Percentiles rank a stretch among this genome's conserved stretches.
Evolutionary conservation across 2,329 filamentous ascomycete genomes (phyloP).

Genomic region (Pseudohalonectria lignicola): DNA sequence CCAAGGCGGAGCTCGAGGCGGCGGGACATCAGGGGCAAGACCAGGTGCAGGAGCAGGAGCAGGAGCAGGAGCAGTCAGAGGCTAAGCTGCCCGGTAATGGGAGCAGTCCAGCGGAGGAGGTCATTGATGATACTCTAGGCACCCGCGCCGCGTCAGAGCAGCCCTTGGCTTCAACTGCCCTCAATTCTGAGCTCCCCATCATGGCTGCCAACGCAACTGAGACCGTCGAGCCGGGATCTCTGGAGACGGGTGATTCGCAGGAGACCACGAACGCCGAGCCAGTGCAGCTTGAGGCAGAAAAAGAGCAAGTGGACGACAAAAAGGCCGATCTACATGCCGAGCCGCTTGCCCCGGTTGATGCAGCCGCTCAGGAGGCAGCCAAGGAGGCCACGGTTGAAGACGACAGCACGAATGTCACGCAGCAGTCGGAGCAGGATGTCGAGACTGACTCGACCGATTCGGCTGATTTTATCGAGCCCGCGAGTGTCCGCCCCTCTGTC

Average conservation of each 20-base stretch:
- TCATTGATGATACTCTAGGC: too few relatives aligned
- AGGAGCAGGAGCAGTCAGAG: too few relatives aligned
- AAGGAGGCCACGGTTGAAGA: neutral
- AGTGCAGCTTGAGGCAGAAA: conserved; percentile 9
- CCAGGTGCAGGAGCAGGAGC: neutral
- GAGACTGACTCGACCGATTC: conserved; percentile 8
- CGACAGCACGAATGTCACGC: neutral
- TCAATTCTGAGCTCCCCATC: conserved; percentile 1
- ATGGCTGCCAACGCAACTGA: neutral
- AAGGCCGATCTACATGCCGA: conserved; percentile 7
- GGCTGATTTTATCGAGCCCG: too few relatives aligned
- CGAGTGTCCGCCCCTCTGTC: too few relatives aligned
- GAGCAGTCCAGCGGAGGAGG: conserved; percentile 4
- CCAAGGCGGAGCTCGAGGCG: neutral
- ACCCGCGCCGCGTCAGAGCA: too few relatives aligned
- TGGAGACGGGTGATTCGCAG: neutral
- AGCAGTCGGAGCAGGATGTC: conserved; percentile 9
- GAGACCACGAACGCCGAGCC: conserved; percentile 9
- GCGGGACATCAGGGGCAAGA: neutral
- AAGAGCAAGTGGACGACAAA: conserved; percentile 8
- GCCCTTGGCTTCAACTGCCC: too few relatives aligned
- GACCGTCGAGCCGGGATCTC: too few relatives aligned
- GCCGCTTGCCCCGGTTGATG: too few relatives aligned
- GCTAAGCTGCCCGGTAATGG: too few relatives aligned
- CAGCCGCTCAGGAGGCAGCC: neutral